These are phyloP conservation scores for Gloeopeniophorella convolvens DNA, from an alignment of 768 basidiomycete genomes.

Conservation along the genomic window DNA sequence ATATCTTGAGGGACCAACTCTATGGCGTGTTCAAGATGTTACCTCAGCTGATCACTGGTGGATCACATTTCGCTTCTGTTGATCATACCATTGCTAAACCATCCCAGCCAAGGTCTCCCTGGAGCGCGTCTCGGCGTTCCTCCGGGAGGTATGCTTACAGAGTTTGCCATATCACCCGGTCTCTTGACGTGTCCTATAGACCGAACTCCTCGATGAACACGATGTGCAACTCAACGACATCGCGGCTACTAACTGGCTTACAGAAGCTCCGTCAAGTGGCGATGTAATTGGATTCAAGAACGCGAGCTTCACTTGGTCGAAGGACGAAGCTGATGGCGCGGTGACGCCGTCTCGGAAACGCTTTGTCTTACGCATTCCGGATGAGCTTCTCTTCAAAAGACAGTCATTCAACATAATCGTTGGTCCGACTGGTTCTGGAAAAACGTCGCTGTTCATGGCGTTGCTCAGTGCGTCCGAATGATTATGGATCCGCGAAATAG, in stretches of 20 bases:
- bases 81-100: too few species aligned
- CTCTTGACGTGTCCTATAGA: too few species aligned
- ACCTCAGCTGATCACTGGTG: too few species aligned
- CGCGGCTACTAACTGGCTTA: too few species aligned
- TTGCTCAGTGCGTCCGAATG: too few species aligned
- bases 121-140: slow-evolving; percentile 35
- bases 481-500: too few species aligned
- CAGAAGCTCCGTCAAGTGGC: slow-evolving; percentile 15
- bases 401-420: slow-evolving; percentile 51
- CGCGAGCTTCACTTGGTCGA: slow-evolving; percentile 50
- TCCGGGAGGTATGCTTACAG: slow-evolving; percentile 26
- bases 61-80: too few species aligned
- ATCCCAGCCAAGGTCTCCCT: slow-evolving; percentile 34
- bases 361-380: slow-evolving; percentile 47
- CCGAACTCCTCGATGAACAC: slow-evolving; percentile 29
- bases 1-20: slow-evolving; percentile 32
- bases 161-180: too few species aligned
- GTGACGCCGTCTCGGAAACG: slow-evolving; percentile 39
- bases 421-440: slow-evolving; percentile 53
- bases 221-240: slow-evolving; percentile 12
- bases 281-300: slow-evolving; percentile 44
- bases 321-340: slow-evolving; percentile 29
- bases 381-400: slow-evolving; percentile 47
- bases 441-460: slow-evolving; percentile 62
- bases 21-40: slow-evolving; percentile 23